Base-by-base conservation (phyloP, 192 early-diverging fungal species). In the Coemansia reversa region DNA sequence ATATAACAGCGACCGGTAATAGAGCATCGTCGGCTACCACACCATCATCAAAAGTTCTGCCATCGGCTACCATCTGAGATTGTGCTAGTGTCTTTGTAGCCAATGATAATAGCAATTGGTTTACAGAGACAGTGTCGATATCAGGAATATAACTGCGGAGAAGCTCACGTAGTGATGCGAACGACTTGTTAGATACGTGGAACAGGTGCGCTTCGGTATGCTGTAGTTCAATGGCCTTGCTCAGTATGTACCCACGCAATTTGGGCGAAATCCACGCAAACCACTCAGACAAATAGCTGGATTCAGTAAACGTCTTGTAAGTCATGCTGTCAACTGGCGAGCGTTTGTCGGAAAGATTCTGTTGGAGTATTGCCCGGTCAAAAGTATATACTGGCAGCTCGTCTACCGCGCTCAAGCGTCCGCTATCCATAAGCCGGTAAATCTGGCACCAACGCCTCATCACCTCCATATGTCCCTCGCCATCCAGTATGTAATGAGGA, bases 171-270 rank as follows among this genome's bases (percentile, higher is more conserved):
- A 79, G 52, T 16, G 64, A 65, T 23, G 67, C 67, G 18, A 74
- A 33, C 23, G 71, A 55, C 14, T 51, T 55, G 28, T 54, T 61
- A 6, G 76, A 74, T 19, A 79, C 30, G 23, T 74, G 76, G 49
- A 79, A 79, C 18, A 79, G 9, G n/a, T 79, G 76, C 16, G 76
- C 48, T 45, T 70, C 61, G n/a, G 71, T 67, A n/a, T 67, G 72
- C 48, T 79, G 76, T 23, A 64, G 32, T 20, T 47, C 55, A 33
- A 70, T 25, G 11, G 70, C 30, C 58, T 62, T 67, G 67, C 61
- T 65, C 33, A 65, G 27, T 14, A 79, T 52, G n/a, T 63, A 58
- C 0, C 71, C 76, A 7, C 76, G 76, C 48, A 33, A 24, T 42
- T 70, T 58, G 20, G 76, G 76, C 30, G 76, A 74, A 23, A 79